Evolutionary conservation across 495 filamentous ascomycete genomes (phyloP).

Genomic region (Bacidia gigantensis): DNA sequence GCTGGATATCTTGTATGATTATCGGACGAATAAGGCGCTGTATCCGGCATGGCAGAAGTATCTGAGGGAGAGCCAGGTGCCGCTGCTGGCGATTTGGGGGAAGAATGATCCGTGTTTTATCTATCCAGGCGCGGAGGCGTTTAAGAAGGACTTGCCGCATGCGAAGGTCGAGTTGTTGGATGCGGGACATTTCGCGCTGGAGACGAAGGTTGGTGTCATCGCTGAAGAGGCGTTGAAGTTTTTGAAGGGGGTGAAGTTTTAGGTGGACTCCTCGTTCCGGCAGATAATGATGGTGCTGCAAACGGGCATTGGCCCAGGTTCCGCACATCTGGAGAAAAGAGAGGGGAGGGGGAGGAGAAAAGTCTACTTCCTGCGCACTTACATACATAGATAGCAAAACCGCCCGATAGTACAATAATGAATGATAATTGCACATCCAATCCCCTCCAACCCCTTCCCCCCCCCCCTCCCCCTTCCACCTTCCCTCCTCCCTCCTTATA

Average conservation of each 20-base stretch:
- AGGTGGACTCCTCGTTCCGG: too few relatives aligned
- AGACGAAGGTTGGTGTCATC: conserved; percentile 39
- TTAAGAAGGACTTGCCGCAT: conserved; percentile 37
- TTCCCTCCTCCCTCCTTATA: too few relatives aligned
- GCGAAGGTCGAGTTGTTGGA: conserved; percentile 38
- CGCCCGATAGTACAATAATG: too few relatives aligned
- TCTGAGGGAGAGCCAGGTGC: conserved; percentile 38
- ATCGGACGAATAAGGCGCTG: conserved; percentile 37
- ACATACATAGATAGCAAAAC: too few relatives aligned
- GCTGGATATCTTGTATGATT: conserved; percentile 44
- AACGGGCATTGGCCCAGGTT: too few relatives aligned
- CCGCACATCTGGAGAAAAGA: too few relatives aligned
- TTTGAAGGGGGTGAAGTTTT: conserved; percentile 19
- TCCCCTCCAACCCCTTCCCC: too few relatives aligned
- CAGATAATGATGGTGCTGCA: too few relatives aligned
- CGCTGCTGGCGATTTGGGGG: conserved; percentile 48
- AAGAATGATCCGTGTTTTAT: conserved; percentile 47
- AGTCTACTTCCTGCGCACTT: too few relatives aligned
- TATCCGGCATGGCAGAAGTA: conserved; percentile 50
- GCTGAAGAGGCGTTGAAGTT: conserved; percentile 35
- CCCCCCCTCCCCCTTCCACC: too few relatives aligned
- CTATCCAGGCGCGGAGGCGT: conserved; percentile 44
- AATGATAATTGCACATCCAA: too few relatives aligned
- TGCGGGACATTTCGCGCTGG: conserved; percentile 49
- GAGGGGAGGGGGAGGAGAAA: too few relatives aligned